Base-by-base conservation (phyloP, 2,329 filamentous ascomycete genomes). In the Trichoderma semiorbis region DNA sequence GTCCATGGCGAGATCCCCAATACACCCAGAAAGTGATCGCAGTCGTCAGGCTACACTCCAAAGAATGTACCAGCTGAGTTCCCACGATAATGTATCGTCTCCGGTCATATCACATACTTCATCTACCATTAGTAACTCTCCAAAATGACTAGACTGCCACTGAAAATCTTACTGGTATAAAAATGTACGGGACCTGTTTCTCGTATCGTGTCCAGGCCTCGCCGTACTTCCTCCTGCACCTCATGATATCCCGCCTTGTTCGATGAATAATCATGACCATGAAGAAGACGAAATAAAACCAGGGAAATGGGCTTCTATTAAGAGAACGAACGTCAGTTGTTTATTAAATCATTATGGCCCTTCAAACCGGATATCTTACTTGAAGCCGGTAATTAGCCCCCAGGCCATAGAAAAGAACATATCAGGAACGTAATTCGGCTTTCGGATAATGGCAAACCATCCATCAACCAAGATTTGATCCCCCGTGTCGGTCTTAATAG, bases 401-500 rank as follows among this genome's bases (percentile, higher is more conserved):
- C 85, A 87, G 6, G 81, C 82, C 66, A 85, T 74, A 71, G 85
- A 82, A 74, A 87, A 87, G 80, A 84, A 86, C 47, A 78, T 77
- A 72, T 87, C 85, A 71, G 84, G 83, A 7, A 84, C 82, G 77
- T 87, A 87, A 77, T 86, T 84, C 55, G 85, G 82, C 80, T 87
- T 96, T 75, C 93, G 88, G 30, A 93, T 93, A 73, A 83, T 79
- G 11, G 91, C 91, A 75, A 94, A 96, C 93, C 94, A 97, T 43
- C 94, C 94, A 78, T 97, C 93, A 50, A 91, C 90, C 58, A 97
- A 85, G 72, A 97, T 90, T 73, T 53, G 47, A 53, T 90, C 90
- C 77, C 94, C 92, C 71, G 90, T 88, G 55, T 89, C 86, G 8
- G 92, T 92, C 72, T 86, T 86, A 80, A 97, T 95, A 50, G 88